Base-by-base conservation (phyloP, 371 early-diverging fungal species). In the Haplosporangium sp. region DNA sequence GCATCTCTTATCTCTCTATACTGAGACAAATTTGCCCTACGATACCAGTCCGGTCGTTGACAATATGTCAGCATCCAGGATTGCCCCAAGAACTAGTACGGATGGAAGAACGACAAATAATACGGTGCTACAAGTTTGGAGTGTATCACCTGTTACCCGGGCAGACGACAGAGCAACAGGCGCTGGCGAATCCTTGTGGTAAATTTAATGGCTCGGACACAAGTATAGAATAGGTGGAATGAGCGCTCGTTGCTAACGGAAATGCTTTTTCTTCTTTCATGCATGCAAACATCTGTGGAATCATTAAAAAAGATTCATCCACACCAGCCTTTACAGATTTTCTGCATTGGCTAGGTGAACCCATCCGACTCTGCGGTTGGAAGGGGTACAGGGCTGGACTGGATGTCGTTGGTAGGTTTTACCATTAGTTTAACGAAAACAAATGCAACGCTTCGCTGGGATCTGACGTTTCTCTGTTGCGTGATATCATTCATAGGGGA, bases 321-420 rank as follows among this genome's bases (percentile, higher is more conserved):
- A 73, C 79, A 5, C 70, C 70, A 1, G 80, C 40, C 48, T 80
- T 80, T 46, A 57, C 59, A 56, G 74, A 80, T 4, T 80, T 80
- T 55, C 43, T 80, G 55, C 48, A 57, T 12, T 80, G 80, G 80
- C 60, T 80, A 1, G 80, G 80, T 10, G 74, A 80, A 1, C 73
- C 80, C 8, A 62, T 80, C 16, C 62, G 37, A 43, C 70, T 80
- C 7, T 55, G 54, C 2, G 74, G 70, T n/a, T 80, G 80, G 80
- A 73, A 73, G 29, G 80, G 70, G 2, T 80, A 80, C 51, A 65
- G 80, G 5, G 80, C 73, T 38, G 80, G 80, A 21, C 60, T 80
- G 16, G 80, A 80, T 65, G 59, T 73, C 45, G 63, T 43, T 18
- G 80, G 80, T 80, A 74, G 43, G n/a, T n/a, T n/a, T n/a, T n/a